These are phyloP conservation scores for Paraurostyla sp. DNA, from an alignment of 73 alveolate species.

Conservation along the genomic window DNA sequence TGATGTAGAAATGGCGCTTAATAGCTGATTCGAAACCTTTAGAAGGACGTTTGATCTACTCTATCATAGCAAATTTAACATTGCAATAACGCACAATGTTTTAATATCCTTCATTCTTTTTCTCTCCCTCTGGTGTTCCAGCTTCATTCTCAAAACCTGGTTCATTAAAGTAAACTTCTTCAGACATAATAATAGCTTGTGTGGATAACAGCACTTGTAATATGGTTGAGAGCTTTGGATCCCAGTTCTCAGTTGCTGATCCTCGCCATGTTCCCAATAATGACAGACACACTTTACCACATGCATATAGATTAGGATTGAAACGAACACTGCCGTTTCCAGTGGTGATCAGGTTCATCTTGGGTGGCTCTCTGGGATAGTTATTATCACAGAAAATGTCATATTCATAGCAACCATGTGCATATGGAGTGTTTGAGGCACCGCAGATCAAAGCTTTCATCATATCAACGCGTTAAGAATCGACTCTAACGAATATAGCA, in stretches of 20 bases:
- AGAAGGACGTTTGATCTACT: conserved; percentile 92
- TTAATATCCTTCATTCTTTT: conserved; percentile 95
- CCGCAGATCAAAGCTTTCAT: conserved; percentile 98
- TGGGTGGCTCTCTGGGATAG: conserved; percentile 97
- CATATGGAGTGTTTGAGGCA: conserved; percentile 97
- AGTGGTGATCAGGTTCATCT: conserved; percentile 94
- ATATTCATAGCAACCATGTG: conserved; percentile 97
- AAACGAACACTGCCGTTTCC: conserved; percentile 95
- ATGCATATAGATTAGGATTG: conserved; percentile 96
- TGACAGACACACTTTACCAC: conserved; percentile 98
- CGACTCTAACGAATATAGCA: conserved; percentile 96
- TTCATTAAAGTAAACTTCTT: conserved; percentile 97
- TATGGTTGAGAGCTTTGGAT: conserved; percentile 94
- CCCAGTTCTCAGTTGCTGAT: conserved; percentile 98
- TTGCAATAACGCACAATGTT: conserved; percentile 97
- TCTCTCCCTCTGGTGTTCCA: conserved; percentile 96
- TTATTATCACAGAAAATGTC: conserved; percentile 92
- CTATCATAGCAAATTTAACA: conserved; percentile 97
- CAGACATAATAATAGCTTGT: conserved; percentile 97
- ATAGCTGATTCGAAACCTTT: conserved; percentile 95
- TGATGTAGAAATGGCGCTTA: conserved; percentile 94
- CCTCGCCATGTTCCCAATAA: conserved; percentile 99
- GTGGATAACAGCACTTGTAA: conserved; percentile 95
- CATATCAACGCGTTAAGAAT: conserved; percentile 92
- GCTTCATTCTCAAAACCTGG: conserved; percentile 98